Percentiles rank a stretch among this genome's conserved stretches.
Evolutionary conservation across 257 asterid genomes (phyloP).

Genomic region (Sherardia arvensis): DNA sequence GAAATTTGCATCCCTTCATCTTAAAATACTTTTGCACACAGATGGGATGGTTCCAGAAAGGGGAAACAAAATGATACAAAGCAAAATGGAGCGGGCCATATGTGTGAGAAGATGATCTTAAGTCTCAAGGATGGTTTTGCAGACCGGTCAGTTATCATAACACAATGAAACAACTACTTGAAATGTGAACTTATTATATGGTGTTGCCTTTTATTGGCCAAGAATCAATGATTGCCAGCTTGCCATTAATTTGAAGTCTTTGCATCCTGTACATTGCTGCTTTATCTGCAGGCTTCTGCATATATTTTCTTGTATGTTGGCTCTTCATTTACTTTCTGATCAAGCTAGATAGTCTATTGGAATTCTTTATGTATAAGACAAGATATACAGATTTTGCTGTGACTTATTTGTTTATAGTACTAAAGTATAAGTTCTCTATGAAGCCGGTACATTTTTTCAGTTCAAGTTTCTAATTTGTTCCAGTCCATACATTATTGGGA

Average conservation of each 20-base stretch:
- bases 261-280: not conserved
- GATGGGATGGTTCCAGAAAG: slow-evolving; percentile 28
- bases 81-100: slow-evolving; percentile 6
- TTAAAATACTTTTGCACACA: slow-evolving; percentile 6
- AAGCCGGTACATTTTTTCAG: not conserved
- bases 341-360: not conserved
- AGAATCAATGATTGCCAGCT: not conserved
- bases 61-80: slow-evolving; percentile 14
- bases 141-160: slow-evolving; percentile 7
- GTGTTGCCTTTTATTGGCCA: not conserved
- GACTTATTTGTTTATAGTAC: not conserved
- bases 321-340: not conserved
- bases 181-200: no score
- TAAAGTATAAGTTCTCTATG: not conserved
- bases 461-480: not conserved
- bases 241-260: slow-evolving; percentile 1
- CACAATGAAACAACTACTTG: not conserved
- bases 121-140: slow-evolving; percentile 1
- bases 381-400: not conserved
- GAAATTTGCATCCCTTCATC: not conserved
- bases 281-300: not conserved
- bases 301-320: not conserved
- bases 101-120: slow-evolving; percentile 2
- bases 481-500: not conserved
- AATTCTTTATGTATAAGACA: not conserved